Base-by-base conservation (phyloP, 2,329 filamentous ascomycete genomes). In the Arthrobotrys pseudoclavata region DNA sequence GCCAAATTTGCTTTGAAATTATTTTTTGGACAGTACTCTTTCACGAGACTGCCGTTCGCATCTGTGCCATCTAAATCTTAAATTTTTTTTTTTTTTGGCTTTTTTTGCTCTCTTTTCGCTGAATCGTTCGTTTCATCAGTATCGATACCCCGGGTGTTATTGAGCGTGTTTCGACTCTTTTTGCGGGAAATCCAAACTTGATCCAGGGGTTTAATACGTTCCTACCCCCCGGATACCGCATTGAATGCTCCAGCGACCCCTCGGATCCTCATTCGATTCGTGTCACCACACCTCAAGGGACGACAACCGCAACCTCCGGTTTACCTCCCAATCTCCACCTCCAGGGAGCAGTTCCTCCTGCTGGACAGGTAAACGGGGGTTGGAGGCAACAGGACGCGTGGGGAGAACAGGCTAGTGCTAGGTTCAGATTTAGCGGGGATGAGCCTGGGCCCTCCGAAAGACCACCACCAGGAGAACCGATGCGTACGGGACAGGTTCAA, bases 171-270 rank as follows among this genome's bases (percentile, higher is more conserved):
- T 98, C 96, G 1, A 93, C 94, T 64, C 89, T 99, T 0, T 99
- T 99, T 83, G 94, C 95, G 22, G 96, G 96, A 1, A 95, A 99
- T 82, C 96, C 96, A 1, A 96, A 92, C 82, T 87, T 97, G 26
- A 98, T 99, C 60, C 95, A 98, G 84, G 96, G 96, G 0, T 99
- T 99, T 84, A 99, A 99, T 83, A 99, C 96, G 0, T 99, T 99
- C 83, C 86, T 99, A 7, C 96, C 96, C 2, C 94, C 94, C 0
- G 94, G 96, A 1, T 99, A 99, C 83, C 89, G 96, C 74, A 99
- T 99, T 76, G 96, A 99, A 83, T 99, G 96, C 63, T 81, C 81
- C 9, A 79, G 80, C 37, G 81, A 81, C 52, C 80, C 80, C 10
- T 79, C 71, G 7, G 80, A 81, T 66, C 81, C 81, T 3, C 80